Conservation (phyloP, 768 basidiomycete species). For the Auriscalpium vulgare region DNA sequence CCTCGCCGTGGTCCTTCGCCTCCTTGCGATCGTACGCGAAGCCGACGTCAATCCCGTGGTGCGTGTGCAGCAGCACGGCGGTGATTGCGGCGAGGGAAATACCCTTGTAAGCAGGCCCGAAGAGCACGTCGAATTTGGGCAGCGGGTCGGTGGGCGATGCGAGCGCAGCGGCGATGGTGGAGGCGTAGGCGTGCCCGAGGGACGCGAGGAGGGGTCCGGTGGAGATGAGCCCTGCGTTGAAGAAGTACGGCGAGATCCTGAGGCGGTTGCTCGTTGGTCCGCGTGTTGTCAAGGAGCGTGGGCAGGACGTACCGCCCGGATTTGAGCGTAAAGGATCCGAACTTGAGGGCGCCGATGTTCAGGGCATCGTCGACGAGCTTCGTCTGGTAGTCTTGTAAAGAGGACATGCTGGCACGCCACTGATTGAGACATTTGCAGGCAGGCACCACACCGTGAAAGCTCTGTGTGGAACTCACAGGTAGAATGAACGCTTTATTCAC, state of each 20-base stretch:
- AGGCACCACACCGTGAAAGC: no score
- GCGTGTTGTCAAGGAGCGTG: neutral
- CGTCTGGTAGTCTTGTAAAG: conserved; percentile 42
- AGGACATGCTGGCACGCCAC: no score
- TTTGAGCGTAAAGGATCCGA: conserved; percentile 90
- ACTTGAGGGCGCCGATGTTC: conserved; percentile 70
- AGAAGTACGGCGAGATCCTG: conserved; percentile 85
- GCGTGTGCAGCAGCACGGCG: conserved; percentile 61
- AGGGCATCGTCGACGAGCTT: conserved; percentile 65
- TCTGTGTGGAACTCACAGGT: no score
- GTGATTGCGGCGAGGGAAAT: conserved; percentile 89
- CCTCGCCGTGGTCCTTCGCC: conserved; percentile 93
- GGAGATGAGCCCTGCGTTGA: conserved; percentile 88
- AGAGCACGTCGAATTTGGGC: conserved; percentile 69
- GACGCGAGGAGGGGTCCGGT: conserved; percentile 74
- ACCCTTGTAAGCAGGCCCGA: conserved; percentile 97
- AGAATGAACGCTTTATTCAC: no score
- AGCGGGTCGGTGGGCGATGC: conserved; percentile 24
- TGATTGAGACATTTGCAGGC: no score
- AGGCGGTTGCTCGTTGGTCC: conserved; percentile 28
- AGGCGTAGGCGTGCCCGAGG: conserved; percentile 76
- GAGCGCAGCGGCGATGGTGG: conserved; percentile 57
- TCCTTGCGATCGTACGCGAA: conserved; percentile 95
- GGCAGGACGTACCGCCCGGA: conserved; percentile 70
- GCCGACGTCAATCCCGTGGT: conserved; percentile 58